Evolutionary conservation across 2,329 filamentous ascomycete genomes (phyloP).

Genomic region (Fusarium proliferatum): DNA sequence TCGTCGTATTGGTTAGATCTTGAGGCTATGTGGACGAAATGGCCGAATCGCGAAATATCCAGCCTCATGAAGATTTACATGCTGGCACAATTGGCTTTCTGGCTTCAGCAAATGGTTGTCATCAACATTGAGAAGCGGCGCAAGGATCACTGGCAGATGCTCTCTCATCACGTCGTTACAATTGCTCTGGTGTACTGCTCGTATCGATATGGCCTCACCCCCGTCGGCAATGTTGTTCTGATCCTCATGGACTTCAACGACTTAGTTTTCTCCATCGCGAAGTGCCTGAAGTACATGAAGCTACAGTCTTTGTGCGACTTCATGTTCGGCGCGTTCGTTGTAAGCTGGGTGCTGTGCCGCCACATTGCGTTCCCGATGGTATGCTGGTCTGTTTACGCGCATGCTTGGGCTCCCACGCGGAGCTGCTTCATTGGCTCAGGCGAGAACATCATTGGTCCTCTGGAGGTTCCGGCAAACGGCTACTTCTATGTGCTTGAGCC

Average conservation of each 20-base stretch:
- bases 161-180: slow-evolving; percentile 92
- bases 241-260: slow-evolving; percentile 95
- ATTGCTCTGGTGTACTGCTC: slow-evolving; percentile 81
- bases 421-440: slow-evolving; percentile 76
- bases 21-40: slow-evolving; percentile 82
- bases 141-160: slow-evolving; percentile 97
- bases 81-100: slow-evolving; percentile 89
- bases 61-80: slow-evolving; percentile 88
- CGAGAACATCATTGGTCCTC: slow-evolving; percentile 64
- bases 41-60: slow-evolving; percentile 80
- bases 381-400: slow-evolving; percentile 74
- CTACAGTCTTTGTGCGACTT: slow-evolving; percentile 81
- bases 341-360: slow-evolving; percentile 84
- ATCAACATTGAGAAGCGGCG: slow-evolving; percentile 93
- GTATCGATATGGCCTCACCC: slow-evolving; percentile 87
- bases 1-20: slow-evolving; percentile 84
- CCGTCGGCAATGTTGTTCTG: slow-evolving; percentile 88
- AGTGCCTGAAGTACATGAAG: slow-evolving; percentile 90
- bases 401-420: slow-evolving; percentile 43
- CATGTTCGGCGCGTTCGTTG: slow-evolving; percentile 87
- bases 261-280: slow-evolving; percentile 73
- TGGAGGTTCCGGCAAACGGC: slow-evolving; percentile 56
- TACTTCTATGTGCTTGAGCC: slow-evolving; percentile 76
- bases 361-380: slow-evolving; percentile 83
- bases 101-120: slow-evolving; percentile 92